A percentile compares a stretch with the other conserved stretches of the same genome.
Conservation (phyloP, 257 asterid species). For the Primulina huaijiensis region DNA sequence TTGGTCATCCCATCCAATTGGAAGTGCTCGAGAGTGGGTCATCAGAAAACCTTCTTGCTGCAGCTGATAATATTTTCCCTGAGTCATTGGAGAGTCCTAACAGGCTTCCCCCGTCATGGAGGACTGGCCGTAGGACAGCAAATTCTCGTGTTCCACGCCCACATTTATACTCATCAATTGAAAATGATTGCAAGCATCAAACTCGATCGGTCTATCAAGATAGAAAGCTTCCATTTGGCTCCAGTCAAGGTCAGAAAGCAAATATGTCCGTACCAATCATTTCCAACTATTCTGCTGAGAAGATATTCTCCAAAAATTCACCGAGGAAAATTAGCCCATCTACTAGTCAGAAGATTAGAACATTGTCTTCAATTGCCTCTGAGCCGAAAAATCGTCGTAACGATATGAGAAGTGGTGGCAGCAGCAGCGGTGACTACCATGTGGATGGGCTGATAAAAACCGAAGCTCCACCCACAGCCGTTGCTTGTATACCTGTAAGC, state of each 20-base stretch:
- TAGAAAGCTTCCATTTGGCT: slow-evolving; percentile 28
- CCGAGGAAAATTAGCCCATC: slow-evolving; percentile 34
- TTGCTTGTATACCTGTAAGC: slow-evolving; percentile 92
- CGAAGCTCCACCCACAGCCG: slow-evolving; percentile 41
- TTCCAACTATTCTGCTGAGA: slow-evolving; percentile 31
- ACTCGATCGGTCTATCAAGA: slow-evolving; percentile 30
- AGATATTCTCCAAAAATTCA: slow-evolving; percentile 45
- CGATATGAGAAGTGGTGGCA: slow-evolving; percentile 28
- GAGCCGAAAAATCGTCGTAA: slow-evolving; percentile 39
- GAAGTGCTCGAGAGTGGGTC: slow-evolving; percentile 68
- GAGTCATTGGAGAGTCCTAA: slow-evolving; percentile 47
- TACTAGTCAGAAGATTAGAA: slow-evolving; percentile 64
- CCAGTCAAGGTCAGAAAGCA: slow-evolving; percentile 32
- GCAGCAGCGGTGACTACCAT: slow-evolving; percentile 27
- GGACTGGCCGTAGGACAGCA: slow-evolving; percentile 94
- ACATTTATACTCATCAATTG: slow-evolving; percentile 34
- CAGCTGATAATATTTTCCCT: slow-evolving; percentile 41
- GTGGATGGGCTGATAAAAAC: slow-evolving; percentile 53
- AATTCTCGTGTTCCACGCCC: slow-evolving; percentile 83
- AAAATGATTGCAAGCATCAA: slow-evolving; percentile 34
- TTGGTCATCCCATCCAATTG: slow-evolving; percentile 86
- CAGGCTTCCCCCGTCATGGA: slow-evolving; percentile 72
- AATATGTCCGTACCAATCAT: slow-evolving; percentile 28
- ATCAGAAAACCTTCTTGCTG: slow-evolving; percentile 41
- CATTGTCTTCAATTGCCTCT: slow-evolving; percentile 69